These are phyloP conservation scores for Wickerhamiella nectarea DNA, from an alignment of 805 yeast species.

Conservation along the genomic window DNA sequence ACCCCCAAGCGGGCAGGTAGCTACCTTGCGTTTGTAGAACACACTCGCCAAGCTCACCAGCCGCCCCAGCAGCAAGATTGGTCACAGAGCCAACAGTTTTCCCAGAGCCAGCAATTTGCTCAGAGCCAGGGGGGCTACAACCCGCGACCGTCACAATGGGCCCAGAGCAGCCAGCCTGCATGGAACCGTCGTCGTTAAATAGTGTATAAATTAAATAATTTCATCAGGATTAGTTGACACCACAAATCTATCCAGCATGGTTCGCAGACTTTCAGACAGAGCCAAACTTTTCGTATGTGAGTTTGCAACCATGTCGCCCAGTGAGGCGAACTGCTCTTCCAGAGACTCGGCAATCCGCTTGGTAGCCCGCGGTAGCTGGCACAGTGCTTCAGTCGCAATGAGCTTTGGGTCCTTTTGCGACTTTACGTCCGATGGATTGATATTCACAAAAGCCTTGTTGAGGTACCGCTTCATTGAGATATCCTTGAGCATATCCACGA, in stretches of 20 bases:
- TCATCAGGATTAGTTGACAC: background rate
- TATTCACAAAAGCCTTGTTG: background rate
- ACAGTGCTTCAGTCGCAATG: background rate
- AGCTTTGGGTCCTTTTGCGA: constrained; percentile 2
- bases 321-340: background rate
- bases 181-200: background rate
- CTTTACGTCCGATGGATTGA: background rate
- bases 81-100: background rate
- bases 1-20: constrained; percentile 16
- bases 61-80: background rate
- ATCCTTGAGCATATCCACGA: constrained; percentile 3
- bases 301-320: constrained; percentile 4
- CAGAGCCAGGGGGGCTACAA: background rate
- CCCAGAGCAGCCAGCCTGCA: constrained; percentile 15
- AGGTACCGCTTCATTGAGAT: background rate
- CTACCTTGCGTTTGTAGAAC: constrained; percentile 15
- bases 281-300: background rate
- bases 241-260: background rate
- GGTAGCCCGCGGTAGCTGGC: background rate
- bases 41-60: background rate
- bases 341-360: constrained; percentile 1
- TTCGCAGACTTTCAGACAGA: background rate
- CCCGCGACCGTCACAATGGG: background rate
- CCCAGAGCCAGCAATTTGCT: background rate
- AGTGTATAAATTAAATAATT: background rate